Evolutionary conservation across 2,329 filamentous ascomycete genomes (phyloP).

Genomic region (Aspergillus fischeri): DNA sequence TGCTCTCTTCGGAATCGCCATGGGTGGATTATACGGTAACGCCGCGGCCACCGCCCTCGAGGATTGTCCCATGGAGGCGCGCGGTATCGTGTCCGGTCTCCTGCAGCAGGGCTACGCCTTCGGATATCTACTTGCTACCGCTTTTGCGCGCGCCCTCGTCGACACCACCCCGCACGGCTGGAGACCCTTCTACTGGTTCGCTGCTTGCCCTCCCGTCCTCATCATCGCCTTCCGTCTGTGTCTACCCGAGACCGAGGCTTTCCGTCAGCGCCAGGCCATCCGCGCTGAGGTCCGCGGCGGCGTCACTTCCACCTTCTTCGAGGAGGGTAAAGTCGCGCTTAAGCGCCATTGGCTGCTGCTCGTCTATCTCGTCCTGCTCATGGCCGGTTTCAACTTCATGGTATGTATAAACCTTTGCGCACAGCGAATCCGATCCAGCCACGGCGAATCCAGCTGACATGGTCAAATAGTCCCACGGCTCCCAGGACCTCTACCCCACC

Average conservation of each 20-base stretch:
- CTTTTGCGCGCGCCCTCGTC: conserved; percentile 48
- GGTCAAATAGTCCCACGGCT: conserved; percentile 59
- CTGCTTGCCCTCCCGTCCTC: conserved; percentile 71
- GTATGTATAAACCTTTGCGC: conserved; percentile 22
- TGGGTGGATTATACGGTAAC: conserved; percentile 61
- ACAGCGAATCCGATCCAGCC: background rate
- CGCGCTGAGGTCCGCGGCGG: conserved; percentile 55
- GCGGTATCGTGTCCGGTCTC: conserved; percentile 59
- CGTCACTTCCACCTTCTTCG: conserved; percentile 64
- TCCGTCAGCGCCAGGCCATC: conserved; percentile 60
- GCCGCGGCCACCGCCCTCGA: conserved; percentile 60
- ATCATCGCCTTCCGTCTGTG: conserved; percentile 75
- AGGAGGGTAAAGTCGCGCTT: conserved; percentile 73
- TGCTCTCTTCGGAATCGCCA: conserved; percentile 60
- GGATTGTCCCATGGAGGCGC: conserved; percentile 56
- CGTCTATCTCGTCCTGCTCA: conserved; percentile 76
- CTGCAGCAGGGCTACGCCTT: conserved; percentile 63
- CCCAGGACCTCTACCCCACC: conserved; percentile 61
- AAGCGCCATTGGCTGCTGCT: conserved; percentile 76
- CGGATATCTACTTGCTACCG: conserved; percentile 59
- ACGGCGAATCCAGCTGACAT: background rate
- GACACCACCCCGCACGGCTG: conserved; percentile 74
- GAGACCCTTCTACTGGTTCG: conserved; percentile 88
- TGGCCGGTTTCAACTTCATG: conserved; percentile 93
- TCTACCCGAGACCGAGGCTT: conserved; percentile 75